A percentile compares a stretch with the other conserved stretches of the same genome.
Conservation (phyloP, 2,329 filamentous ascomycete genomes). For the Cryphonectria nitschkei region DNA sequence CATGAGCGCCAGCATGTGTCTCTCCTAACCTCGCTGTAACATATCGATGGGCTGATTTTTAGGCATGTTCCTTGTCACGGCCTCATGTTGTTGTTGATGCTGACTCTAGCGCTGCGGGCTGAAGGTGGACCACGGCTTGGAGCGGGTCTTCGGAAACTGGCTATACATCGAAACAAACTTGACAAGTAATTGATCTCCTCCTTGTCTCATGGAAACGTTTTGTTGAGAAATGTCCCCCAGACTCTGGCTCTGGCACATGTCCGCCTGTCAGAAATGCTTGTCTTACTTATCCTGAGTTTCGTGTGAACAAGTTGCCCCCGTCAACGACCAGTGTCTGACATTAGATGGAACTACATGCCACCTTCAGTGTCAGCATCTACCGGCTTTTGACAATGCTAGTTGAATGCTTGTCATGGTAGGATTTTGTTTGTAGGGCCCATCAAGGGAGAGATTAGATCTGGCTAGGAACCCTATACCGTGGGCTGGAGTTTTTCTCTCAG, state of each 20-base stretch:
- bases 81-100: not conserved
- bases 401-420: not conserved
- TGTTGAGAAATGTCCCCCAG: not conserved
- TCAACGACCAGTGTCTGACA: not conserved
- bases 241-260: not conserved
- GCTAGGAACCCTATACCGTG: not conserved
- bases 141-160: not conserved
- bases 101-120: not conserved
- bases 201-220: not conserved
- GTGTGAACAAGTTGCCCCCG: not conserved
- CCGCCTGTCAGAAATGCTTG: not conserved
- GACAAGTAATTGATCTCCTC: not conserved
- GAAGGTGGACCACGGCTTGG: not conserved
- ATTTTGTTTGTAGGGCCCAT: too few species aligned
- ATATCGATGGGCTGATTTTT: not conserved
- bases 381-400: not conserved
- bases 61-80: not conserved
- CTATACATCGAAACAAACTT: not conserved
- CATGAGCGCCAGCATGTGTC: not conserved
- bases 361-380: not conserved
- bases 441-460: not conserved
- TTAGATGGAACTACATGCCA: not conserved
- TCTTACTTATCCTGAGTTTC: not conserved
- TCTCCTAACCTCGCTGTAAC: not conserved
- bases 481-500: not conserved